These are phyloP conservation scores for Coemansia asiatica DNA, from an alignment of 192 early-diverging fungal species.

Conservation along the genomic window DNA sequence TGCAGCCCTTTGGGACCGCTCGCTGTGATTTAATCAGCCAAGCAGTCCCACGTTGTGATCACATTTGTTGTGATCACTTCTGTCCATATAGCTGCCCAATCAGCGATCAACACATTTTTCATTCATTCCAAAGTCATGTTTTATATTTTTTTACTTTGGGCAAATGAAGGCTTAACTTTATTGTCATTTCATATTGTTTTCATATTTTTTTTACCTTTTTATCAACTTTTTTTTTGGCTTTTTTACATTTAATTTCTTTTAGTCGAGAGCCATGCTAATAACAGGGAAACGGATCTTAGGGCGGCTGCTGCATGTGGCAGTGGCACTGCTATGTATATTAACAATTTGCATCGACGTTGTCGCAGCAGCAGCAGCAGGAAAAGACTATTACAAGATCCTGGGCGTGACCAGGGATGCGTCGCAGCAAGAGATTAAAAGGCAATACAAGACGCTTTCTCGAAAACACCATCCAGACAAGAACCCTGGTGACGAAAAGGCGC, in stretches of 20 bases:
- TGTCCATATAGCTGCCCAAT: slow-evolving; percentile 14
- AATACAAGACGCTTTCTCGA: slow-evolving; percentile 87
- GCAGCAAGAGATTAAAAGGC: slow-evolving; percentile 87
- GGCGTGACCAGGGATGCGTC: slow-evolving; percentile 78
- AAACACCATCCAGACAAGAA: slow-evolving; percentile 89
- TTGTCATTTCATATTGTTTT: not conserved
- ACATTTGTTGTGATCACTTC: not conserved
- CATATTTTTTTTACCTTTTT: not conserved
- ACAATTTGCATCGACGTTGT: slow-evolving; percentile 10
- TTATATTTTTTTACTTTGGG: not conserved
- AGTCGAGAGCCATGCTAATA: slow-evolving; percentile 8
- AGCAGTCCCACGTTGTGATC: slow-evolving; percentile 3
- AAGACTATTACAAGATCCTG: slow-evolving; percentile 88
- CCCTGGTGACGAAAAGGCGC: slow-evolving; percentile 78
- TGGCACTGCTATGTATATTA: slow-evolving; percentile 17
- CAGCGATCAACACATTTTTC: slow-evolving; percentile 14
- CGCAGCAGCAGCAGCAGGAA: slow-evolving; percentile 28
- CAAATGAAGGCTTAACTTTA: not conserved
- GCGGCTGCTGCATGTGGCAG: slow-evolving; percentile 19
- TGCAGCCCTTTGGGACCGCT: not conserved
- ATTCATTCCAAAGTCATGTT: not conserved
- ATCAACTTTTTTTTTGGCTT: not conserved
- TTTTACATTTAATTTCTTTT: not conserved
- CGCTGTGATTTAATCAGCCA: not conserved
- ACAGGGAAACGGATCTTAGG: not conserved